Conservation (phyloP, 192 early-diverging fungal genomes). For the Backusella mclennaniae region DNA sequence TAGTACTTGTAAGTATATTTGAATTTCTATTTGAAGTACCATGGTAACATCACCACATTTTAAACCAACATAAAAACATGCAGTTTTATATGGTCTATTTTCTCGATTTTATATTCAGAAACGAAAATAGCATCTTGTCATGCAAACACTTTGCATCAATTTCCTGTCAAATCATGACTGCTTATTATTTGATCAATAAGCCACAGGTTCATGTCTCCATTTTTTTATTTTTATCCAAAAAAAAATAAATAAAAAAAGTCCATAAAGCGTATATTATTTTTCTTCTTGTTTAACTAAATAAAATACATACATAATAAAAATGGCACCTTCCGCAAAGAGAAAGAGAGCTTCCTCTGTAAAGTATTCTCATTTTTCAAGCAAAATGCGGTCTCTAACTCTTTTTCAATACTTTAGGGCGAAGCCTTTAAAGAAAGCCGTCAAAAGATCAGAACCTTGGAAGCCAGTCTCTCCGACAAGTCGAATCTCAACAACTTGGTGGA, state of each 20-base stretch:
- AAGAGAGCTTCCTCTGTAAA: slow-evolving; percentile 15
- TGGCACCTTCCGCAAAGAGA: slow-evolving; percentile 9
- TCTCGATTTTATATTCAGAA: too few species aligned
- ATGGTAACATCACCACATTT: too few species aligned
- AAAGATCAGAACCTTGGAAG: slow-evolving; percentile 48
- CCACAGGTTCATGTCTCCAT: neutral
- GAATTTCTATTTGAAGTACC: too few species aligned
- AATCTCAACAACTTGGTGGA: slow-evolving; percentile 75
- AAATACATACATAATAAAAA: neutral
- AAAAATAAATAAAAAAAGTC: too few species aligned
- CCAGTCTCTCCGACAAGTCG: slow-evolving; percentile 62
- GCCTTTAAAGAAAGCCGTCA: slow-evolving; percentile 20
- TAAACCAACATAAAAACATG: too few species aligned
- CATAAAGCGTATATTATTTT: neutral
- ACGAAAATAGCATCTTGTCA: too few species aligned
- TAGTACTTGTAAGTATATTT: too few species aligned
- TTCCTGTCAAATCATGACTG: neutral
- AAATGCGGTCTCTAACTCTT: neutral
- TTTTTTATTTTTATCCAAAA: neutral
- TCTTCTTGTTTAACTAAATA: neutral
- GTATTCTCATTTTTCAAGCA: too few species aligned
- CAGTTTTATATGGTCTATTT: too few species aligned
- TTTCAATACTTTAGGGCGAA: neutral
- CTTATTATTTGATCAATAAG: neutral
- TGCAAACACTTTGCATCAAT: too few species aligned